These are phyloP conservation scores for Alternaria sp. DNA, from an alignment of 2,329 filamentous ascomycete species.

Conservation along the genomic window DNA sequence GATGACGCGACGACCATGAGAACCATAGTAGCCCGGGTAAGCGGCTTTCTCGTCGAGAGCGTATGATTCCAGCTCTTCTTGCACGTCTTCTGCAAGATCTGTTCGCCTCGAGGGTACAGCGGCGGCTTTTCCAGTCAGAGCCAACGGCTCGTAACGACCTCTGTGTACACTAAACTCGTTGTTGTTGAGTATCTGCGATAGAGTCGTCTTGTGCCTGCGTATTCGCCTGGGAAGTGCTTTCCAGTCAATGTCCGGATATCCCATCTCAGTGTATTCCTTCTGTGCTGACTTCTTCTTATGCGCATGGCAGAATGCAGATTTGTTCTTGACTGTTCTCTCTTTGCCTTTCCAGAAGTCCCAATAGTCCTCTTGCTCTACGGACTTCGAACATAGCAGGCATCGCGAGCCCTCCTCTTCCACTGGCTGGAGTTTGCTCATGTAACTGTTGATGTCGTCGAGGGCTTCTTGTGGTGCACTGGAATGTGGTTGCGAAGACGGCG, in stretches of 20 bases:
- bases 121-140: constrained; percentile 37
- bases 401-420: constrained; percentile 28
- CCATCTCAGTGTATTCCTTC: constrained; percentile 59
- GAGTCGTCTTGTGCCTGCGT: constrained; percentile 60
- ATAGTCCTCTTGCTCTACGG: constrained; percentile 66
- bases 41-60: constrained; percentile 29
- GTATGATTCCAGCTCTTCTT: constrained; percentile 38
- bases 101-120: constrained; percentile 46
- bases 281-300: constrained; percentile 45
- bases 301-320: constrained; percentile 53
- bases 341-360: constrained; percentile 50
- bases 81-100: constrained; percentile 53
- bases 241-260: constrained; percentile 80
- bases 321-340: constrained; percentile 58
- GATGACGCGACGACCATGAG: constrained; percentile 75
- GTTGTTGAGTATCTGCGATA: constrained; percentile 69
- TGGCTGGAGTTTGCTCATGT: constrained; percentile 26
- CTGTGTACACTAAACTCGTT: constrained; percentile 23
- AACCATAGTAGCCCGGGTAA: constrained; percentile 79
- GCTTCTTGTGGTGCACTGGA: constrained; percentile 27
- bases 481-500: constrained; percentile 24
- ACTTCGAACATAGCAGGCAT: constrained; percentile 73
- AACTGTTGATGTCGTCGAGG: constrained; percentile 26
- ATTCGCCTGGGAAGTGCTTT: constrained; percentile 66
- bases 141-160: constrained; percentile 31